These are phyloP conservation scores for Colletotrichum shisoi DNA, from an alignment of 2,329 filamentous ascomycete species.

Conservation along the genomic window DNA sequence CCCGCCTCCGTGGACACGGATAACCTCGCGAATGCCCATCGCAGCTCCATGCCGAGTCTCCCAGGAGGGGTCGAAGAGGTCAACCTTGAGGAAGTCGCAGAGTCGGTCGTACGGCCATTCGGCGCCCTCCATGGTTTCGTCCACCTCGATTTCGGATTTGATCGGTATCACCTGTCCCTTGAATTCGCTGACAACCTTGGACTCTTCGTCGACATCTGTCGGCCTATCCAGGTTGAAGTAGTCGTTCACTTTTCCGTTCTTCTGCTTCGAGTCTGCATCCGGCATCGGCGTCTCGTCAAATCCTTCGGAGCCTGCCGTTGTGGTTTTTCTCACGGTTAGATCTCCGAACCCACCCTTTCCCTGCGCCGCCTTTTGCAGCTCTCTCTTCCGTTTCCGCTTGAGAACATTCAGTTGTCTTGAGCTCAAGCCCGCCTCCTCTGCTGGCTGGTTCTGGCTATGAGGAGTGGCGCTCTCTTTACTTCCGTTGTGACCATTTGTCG, in stretches of 20 bases:
- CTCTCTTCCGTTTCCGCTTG: constrained; percentile 91
- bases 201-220: constrained; percentile 82
- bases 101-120: constrained; percentile 96
- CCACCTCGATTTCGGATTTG: constrained; percentile 83
- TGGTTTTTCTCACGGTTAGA: constrained; percentile 72
- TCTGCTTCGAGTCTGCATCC: constrained; percentile 60
- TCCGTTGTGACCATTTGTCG: constrained; percentile 48
- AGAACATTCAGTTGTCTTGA: constrained; percentile 93
- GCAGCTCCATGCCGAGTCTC: constrained; percentile 95
- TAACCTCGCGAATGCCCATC: constrained; percentile 90
- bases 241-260: constrained; percentile 73
- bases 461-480: constrained; percentile 49
- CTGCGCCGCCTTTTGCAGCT: constrained; percentile 82
- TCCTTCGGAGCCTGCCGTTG: constrained; percentile 68
- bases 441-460: constrained; percentile 50
- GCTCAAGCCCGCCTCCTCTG: constrained; percentile 78
- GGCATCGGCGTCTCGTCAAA: constrained; percentile 66
- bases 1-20: constrained; percentile 88
- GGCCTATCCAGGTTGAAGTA: constrained; percentile 90
- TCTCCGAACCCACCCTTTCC: constrained; percentile 92
- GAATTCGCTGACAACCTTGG: constrained; percentile 93
- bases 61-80: constrained; percentile 93
- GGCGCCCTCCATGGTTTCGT: constrained; percentile 76
- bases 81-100: constrained; percentile 91
- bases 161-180: constrained; percentile 83